Base-by-base conservation (phyloP, 331 rosid genomes). In the Rhamnella rubrinervis region DNA sequence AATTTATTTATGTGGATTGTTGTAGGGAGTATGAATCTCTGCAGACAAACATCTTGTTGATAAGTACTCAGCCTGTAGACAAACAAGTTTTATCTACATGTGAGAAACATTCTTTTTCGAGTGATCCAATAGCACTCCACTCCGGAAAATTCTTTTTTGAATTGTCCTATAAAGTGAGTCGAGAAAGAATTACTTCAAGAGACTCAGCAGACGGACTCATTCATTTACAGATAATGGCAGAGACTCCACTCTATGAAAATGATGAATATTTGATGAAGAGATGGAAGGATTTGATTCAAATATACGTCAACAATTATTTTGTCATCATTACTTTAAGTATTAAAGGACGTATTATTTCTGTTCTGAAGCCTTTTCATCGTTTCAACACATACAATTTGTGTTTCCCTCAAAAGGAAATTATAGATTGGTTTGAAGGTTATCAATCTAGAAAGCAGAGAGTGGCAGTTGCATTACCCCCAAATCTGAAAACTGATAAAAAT, bases 401-500 rank as follows among this genome's bases (percentile, higher is more conserved):
- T 53, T 40, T 76, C 62, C 75, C 71, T 6, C 50, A 19, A 38
- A 44, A 41, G 26, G 55, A 63, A 53, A 47, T 76, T 31, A 38
- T 63, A 6, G 25, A 20, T 23, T 18, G 62, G 67, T 47, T 76
- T 18, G 15, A 37, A 15, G 53, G 7, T 40, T 4, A 17, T 4
- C 73, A 25, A 52, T 6, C 26, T 12, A 23, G 0, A 19, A 4
- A 16, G 8, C 13, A 4, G 6, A 15, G 3, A 5, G 23, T 37
- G 41, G 17, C 0, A 19, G 31, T 68, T 0, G 1, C 5, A 9
- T 12, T 71, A 4, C 74, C 61, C 28, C 26, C 58, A 35, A 31
- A 25, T 44, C 20, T 70, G 1, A 41, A 15, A 7, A 19, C n/a
- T 10, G 60, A 65, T 5, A 14, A 25, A 4, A 15, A 78, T 23